A percentile compares a stretch with the other conserved stretches of the same genome.
Conservation (phyloP, 352 stramenopile genomes). For the Globisporangium nagaii region DNA sequence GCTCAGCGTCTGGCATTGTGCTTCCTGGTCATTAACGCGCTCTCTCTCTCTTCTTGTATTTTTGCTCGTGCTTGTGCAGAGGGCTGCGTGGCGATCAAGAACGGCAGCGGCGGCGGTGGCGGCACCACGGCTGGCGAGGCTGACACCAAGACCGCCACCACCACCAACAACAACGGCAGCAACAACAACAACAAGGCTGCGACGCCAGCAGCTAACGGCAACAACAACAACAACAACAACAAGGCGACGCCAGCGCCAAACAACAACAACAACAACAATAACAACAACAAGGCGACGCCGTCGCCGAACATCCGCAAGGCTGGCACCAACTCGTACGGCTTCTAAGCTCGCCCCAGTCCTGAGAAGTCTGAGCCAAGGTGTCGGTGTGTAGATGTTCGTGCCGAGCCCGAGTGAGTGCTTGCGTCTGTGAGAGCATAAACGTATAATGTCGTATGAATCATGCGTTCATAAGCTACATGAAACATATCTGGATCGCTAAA, state of each 20-base stretch:
- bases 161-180: background rate
- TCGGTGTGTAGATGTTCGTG: too few species aligned
- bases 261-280: background rate
- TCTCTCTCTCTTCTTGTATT: slow-evolving; percentile 2
- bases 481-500: too few species aligned
- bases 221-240: too few species aligned
- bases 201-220: too few species aligned
- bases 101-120: background rate
- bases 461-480: too few species aligned
- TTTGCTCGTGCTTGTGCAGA: background rate
- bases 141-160: background rate
- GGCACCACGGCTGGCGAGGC: background rate
- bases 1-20: too few species aligned
- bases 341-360: too few species aligned
- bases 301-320: background rate
- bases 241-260: background rate
- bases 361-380: too few species aligned
- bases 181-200: background rate
- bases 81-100: slow-evolving; percentile 11
- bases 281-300: background rate
- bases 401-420: too few species aligned
- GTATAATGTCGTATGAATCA: too few species aligned
- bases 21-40: too few species aligned
- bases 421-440: too few species aligned
- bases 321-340: background rate